A percentile compares a stretch with the other conserved stretches of the same genome.
These are phyloP conservation scores for Fallopia convolvulus DNA, from an alignment of 148 eudicot species.

Conservation along the genomic window DNA sequence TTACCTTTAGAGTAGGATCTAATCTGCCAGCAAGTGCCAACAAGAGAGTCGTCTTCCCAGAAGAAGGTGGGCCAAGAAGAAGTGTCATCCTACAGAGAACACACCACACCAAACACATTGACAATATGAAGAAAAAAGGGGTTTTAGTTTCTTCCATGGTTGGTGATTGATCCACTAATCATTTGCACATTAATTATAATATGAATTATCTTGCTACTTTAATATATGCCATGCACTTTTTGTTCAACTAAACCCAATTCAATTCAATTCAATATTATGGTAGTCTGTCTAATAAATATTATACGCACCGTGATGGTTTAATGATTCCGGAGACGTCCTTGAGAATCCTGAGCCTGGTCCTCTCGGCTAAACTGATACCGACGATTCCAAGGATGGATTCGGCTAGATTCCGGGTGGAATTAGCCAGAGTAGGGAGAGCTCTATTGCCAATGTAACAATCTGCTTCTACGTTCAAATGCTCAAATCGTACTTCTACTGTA, in stretches of 20 bases:
- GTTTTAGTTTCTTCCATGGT: not conserved
- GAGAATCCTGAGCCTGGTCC: conserved; percentile 67
- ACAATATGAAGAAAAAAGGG: not conserved
- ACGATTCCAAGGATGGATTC: conserved; percentile 45
- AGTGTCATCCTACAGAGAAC: conserved; percentile 62
- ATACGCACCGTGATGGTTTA: conserved; percentile 63
- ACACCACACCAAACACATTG: conserved; percentile 1
- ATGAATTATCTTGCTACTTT: not conserved
- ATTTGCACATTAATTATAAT: not conserved
- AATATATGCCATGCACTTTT: not conserved
- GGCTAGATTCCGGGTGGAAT: conserved; percentile 44
- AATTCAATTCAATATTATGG: no score
- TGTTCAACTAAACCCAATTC: not conserved
- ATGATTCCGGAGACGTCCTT: conserved; percentile 73
- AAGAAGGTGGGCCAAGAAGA: conserved; percentile 85
- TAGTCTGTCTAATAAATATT: no score
- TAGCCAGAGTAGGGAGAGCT: conserved; percentile 82
- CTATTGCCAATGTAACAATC: conserved; percentile 72
- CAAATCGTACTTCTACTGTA: conserved; percentile 68
- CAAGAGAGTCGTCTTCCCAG: conserved; percentile 89
- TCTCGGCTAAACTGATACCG: conserved; percentile 53
- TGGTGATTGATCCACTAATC: not conserved
- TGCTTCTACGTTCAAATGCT: conserved; percentile 66
- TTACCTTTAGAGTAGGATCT: conserved; percentile 66
- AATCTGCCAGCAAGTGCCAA: conserved; percentile 90